Evolutionary conservation across 345 rosid species (phyloP), one percentile per base, ranked within the genome.

Genomic region (Bruguiera parviflora): DNA sequence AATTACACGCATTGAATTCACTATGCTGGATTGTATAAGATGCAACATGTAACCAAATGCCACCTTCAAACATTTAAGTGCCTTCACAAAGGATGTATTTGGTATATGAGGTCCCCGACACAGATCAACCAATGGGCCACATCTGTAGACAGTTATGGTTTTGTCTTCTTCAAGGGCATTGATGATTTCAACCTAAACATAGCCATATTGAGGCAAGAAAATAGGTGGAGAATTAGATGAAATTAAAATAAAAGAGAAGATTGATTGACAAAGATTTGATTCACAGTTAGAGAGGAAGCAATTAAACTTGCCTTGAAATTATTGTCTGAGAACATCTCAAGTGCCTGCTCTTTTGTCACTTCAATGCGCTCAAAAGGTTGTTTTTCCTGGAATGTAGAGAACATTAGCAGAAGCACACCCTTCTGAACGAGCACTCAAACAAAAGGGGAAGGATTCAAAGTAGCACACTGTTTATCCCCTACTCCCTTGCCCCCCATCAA

Each of bases 51-150:
- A 68, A 57, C 25, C 3, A 53, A 68, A 70, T 58, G 64, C 56
- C 59, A 95, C 99, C 96, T 87, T 95, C 82, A 95, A 78, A 78
- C 98, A 92, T 49, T 87, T 88, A 84, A 95, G 81, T 70, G 96
- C 98, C 82, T 96, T 92, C 49, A 85, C 99, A 74, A 88, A 96
- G 25, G 99, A 90, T 67, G 99, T 96, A 74, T 84, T 96, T 27
- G 99, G 99, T 81, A 96, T 96, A 80, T 96, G 99, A 61, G 99
- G 99, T 52, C 99, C 98, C 72, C 99, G 98, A 71, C 99, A 96
- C 69, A 96, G 77, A 81, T 96, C 99, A 55, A 92, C 92, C 84
- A 92, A 78, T 49, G 96, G 97, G 18, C 99, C 99, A 67, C 99
- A 96, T 83, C 99, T 83, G 75, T 92, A 96, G 43, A 96, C 98